Conservation (phyloP, 148 eudicot genomes). For the Diospyros kaki region DNA sequence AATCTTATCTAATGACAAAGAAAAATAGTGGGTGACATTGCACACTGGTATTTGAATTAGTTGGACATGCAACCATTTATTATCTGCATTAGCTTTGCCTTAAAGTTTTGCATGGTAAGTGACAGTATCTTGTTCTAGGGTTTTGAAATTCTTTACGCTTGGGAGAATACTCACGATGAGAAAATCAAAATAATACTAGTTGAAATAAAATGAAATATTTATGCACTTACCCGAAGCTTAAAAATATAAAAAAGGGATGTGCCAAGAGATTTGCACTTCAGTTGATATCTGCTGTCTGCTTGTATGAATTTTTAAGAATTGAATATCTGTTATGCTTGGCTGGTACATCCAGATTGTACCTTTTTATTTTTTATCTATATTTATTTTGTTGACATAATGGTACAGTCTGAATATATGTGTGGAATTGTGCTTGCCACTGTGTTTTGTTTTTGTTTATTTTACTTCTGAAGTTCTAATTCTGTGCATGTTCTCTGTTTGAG, state of each 20-base stretch:
- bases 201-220: not conserved
- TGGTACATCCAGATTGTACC: not conserved
- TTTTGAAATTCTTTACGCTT: not conserved
- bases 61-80: not conserved
- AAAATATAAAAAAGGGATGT: not conserved
- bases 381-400: not conserved
- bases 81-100: constrained; percentile 2
- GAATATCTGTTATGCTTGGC: not conserved
- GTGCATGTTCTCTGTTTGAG: not conserved
- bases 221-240: not conserved
- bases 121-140: not conserved
- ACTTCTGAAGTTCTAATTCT: not conserved
- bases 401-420: not conserved
- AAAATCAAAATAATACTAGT: not conserved
- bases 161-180: not conserved
- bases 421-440: not conserved
- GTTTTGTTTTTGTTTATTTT: not conserved
- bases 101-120: not conserved
- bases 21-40: not conserved
- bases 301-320: not conserved
- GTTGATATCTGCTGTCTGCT: not conserved
- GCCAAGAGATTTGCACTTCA: not conserved
- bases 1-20: not conserved
- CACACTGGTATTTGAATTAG: not conserved
- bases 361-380: not conserved